These are phyloP conservation scores for Psidium guajava DNA, from an alignment of 345 rosid species.

Conservation along the genomic window DNA sequence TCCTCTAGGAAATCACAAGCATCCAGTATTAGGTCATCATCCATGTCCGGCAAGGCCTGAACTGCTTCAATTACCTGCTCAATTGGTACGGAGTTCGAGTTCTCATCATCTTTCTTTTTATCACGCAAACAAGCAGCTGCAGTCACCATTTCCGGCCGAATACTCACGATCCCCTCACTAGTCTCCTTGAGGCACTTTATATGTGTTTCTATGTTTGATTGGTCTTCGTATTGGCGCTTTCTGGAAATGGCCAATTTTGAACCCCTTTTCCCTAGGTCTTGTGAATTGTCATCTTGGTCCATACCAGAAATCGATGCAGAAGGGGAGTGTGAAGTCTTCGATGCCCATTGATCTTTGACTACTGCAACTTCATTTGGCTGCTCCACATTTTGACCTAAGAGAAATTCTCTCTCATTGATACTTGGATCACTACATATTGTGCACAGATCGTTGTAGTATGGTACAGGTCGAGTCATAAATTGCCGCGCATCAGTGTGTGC, in stretches of 20 bases:
- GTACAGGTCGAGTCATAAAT: constrained; percentile 70
- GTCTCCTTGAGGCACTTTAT: constrained; percentile 25
- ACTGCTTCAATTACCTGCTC: constrained; percentile 57
- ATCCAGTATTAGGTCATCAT: constrained; percentile 76
- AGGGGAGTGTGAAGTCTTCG: constrained; percentile 18
- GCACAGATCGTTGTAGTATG: constrained; percentile 65
- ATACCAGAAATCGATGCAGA: constrained; percentile 24
- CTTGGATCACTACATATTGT: constrained; percentile 38
- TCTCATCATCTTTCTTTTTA: constrained; percentile 14
- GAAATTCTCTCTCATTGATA: constrained; percentile 32
- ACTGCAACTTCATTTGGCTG: constrained; percentile 28
- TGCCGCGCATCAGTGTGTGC: constrained; percentile 59
- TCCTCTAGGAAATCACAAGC: constrained; percentile 88
- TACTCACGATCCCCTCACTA: not conserved
- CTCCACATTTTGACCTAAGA: constrained; percentile 38
- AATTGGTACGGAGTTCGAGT: constrained; percentile 20
- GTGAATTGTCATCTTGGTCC: constrained; percentile 26
- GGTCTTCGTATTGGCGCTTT: constrained; percentile 33
- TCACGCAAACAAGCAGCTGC: not conserved
- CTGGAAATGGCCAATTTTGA: not conserved
- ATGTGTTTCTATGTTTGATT: constrained; percentile 6
- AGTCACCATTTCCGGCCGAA: not conserved
- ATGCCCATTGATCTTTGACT: constrained; percentile 9
- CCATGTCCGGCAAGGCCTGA: constrained; percentile 72
- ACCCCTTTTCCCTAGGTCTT: constrained; percentile 5